Conservation (phyloP, 1,284 basidiomycete genomes). For the Porogramme epimiltina region DNA sequence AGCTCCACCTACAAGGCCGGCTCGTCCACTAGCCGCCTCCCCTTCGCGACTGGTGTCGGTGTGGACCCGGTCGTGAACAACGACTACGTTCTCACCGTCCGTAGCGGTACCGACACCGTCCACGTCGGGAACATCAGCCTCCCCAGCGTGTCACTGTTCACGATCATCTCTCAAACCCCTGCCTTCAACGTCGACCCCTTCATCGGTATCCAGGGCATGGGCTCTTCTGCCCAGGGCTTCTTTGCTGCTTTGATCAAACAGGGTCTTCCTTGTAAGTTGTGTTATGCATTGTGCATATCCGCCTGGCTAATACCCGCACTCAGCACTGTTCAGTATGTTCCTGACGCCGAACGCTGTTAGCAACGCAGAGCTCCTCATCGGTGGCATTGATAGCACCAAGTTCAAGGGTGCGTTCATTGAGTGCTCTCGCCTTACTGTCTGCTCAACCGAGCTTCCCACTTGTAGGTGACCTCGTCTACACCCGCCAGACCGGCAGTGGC, state of each 20-base stretch:
- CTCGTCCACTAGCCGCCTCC: slow-evolving; percentile 40
- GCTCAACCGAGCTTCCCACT: neutral
- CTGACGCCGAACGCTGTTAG: slow-evolving; percentile 51
- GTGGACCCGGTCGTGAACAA: slow-evolving; percentile 54
- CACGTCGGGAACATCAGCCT: slow-evolving; percentile 46
- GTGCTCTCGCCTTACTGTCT: neutral
- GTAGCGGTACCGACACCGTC: slow-evolving; percentile 46
- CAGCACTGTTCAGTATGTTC: slow-evolving; percentile 55
- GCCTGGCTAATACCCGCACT: neutral
- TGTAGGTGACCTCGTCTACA: slow-evolving; percentile 45
- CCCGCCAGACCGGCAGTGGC: slow-evolving; percentile 36
- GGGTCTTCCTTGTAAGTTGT: slow-evolving; percentile 47
- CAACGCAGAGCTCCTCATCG: slow-evolving; percentile 54
- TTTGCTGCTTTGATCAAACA: slow-evolving; percentile 47
- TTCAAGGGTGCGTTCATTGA: slow-evolving; percentile 38
- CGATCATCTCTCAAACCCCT: slow-evolving; percentile 52
- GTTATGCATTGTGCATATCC: too few species aligned
- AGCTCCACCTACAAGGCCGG: slow-evolving; percentile 53
- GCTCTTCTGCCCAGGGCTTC: slow-evolving; percentile 47
- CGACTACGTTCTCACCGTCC: slow-evolving; percentile 45
- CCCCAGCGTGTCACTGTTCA: slow-evolving; percentile 40
- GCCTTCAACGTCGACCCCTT: slow-evolving; percentile 55
- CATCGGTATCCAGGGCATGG: slow-evolving; percentile 57
- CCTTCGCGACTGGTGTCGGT: slow-evolving; percentile 56
- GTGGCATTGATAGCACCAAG: slow-evolving; percentile 53